phyloP scores from a whole-genome alignment of 129 eudicot genomes.

The Lactuca saligna region DNA sequence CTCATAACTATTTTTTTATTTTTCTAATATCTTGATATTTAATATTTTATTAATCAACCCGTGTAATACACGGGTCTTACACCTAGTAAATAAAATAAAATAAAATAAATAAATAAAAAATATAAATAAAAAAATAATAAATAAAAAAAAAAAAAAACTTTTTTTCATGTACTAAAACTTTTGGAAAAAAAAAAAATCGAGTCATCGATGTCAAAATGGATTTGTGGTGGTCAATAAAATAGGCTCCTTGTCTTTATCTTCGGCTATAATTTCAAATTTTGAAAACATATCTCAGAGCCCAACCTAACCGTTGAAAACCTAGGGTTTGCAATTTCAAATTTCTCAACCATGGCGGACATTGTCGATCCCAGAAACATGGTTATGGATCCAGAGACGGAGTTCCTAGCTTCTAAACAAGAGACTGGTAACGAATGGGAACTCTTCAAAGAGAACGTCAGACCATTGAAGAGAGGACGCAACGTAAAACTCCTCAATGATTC shows the following conservation, averaged over 20 bases:
- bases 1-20: no score
- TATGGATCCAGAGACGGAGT: conserved; percentile 76
- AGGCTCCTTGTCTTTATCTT: neutral
- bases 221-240: neutral
- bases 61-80: no score
- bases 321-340: conserved; percentile 22
- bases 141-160: no score
- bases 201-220: no score
- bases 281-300: neutral
- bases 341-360: conserved; percentile 18
- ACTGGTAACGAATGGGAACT: conserved; percentile 83
- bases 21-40: no score
- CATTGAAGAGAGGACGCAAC: conserved; percentile 86
- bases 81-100: no score
- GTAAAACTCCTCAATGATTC: conserved; percentile 68
- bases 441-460: conserved; percentile 89
- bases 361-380: conserved; percentile 8
- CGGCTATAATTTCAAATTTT: neutral
- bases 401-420: conserved; percentile 59
- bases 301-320: neutral
- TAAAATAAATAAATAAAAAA: no score
- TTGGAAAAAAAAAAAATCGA: no score
- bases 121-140: no score
- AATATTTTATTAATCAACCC: no score
- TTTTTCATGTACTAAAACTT: no score